Evolutionary conservation across 2,329 filamentous ascomycete species (phyloP), one percentile per base, ranked within the genome.

Genomic region (Lecanicillium sp.): DNA sequence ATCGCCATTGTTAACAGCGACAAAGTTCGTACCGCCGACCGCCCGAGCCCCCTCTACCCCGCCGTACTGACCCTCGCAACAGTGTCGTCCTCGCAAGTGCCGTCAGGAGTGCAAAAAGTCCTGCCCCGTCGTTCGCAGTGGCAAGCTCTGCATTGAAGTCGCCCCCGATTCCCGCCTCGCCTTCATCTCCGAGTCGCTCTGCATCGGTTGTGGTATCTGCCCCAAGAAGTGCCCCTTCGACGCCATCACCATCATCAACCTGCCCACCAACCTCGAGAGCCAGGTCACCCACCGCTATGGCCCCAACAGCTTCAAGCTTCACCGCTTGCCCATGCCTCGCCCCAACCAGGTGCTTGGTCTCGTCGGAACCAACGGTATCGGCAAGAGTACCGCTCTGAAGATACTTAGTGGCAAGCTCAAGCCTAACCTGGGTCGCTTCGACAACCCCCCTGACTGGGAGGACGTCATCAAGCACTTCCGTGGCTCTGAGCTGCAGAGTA

Each of bases 201-300:
- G 91, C 68, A 96, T 97, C 62, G 93, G 93, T 70, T 98, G 94
- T 66, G 94, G 93, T 84, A 98, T 98, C 74, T 98, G 94, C 70
- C 90, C 91, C 37, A 98, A 98, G 77, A 97, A 97, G 71, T 98
- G 93, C 69, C 93, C 93, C 14, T 98, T 98, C 71, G 86, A 90
- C 64, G 93, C 93, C 61, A 98, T 98, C 72, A 94, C 91, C 68
- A 98, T 98, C 70, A 98, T 98, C 89, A 98, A 98, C 76, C 75
- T 98, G 77, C 93, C 94, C 59, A 98, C 93, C 67, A 98, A 98
- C 73, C 86, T 98, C 69, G 93, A 98, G 71, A 94, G 86, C 57
- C 87, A 97, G 69, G 90, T 98, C 63, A 97, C 93, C 58, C 94
- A 98, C 70, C 87, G 93, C 66, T 98, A 98, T 77, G 95, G 91